Base-by-base conservation (phyloP, 345 rosid species). In the Psidium guajava region DNA sequence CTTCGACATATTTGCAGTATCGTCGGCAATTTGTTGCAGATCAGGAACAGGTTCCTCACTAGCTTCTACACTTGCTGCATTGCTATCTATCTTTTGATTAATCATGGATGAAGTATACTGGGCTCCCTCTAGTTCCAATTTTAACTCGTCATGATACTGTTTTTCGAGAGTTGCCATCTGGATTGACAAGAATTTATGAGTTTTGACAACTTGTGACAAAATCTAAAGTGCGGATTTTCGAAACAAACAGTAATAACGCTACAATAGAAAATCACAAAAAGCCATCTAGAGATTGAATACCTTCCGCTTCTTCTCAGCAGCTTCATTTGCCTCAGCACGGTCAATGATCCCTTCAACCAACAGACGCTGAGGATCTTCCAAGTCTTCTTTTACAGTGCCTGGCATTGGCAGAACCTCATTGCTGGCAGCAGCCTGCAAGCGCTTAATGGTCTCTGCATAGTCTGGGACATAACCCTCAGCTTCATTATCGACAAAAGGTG, bases 381-480 rank as follows among this genome's bases (percentile, higher is more conserved):
- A 81, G 89, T 93, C 98, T 81, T 94, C 96, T 81, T 90, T 90
- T 50, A 94, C 96, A 14, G 87, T 89, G 83, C 99, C 98, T 69
- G 98, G 93, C 91, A 97, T 85, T 21, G 98, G 99, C 86, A 96
- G 96, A 85, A 97, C 91, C 85, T 95, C 96, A 56, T 87, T 93
- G 89, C 88, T 92, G 56, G 96, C 93, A 86, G 98, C 98, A 89
- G 96, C 92, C 91, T 94, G 94, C 87, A 95, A 87, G 85, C 91
- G 90, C 86, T 90, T 92, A 74, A 96, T 93, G 69, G 94, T 92
- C 90, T 93, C 97, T 21, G 98, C 98, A 88, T 95, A 96, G 44
- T 97, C 98, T 83, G 99, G 99, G 77, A 91, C 89, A 84, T 96
- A 97, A 54, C 98, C 98, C 89, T 95, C 99, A 64, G 91, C 95